phyloP scores from a whole-genome alignment of 192 early-diverging fungal species.

The Jimgerdemannia lactiflua region DNA sequence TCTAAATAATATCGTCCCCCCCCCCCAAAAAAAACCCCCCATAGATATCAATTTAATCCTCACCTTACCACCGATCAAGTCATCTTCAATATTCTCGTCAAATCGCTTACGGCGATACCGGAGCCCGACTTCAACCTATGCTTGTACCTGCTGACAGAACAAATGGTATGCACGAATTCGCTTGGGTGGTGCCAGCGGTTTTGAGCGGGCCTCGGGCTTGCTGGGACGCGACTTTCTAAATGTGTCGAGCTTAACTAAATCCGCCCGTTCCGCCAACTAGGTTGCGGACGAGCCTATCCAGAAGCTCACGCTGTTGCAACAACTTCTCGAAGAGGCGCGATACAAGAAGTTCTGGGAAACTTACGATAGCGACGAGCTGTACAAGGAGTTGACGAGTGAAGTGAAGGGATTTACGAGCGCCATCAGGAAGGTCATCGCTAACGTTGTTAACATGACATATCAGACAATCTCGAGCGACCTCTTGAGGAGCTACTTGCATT shows the following conservation, averaged over 20 bases:
- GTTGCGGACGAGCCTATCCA: constrained; percentile 43
- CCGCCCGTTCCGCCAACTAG: neutral
- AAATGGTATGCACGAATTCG: constrained; percentile 39
- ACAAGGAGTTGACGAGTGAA: constrained; percentile 54
- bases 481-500: constrained; percentile 64
- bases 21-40: neutral
- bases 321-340: constrained; percentile 72
- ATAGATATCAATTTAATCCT: constrained; percentile 90
- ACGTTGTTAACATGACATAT: constrained; percentile 74
- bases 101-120: constrained; percentile 79
- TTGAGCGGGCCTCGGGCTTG: too few relatives aligned
- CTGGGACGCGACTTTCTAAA: too few relatives aligned
- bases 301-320: constrained; percentile 69
- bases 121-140: constrained; percentile 91
- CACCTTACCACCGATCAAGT: constrained; percentile 66
- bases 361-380: constrained; percentile 51
- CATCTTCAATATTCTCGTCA: constrained; percentile 73
- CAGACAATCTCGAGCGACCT: constrained; percentile 67
- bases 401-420: constrained; percentile 70
- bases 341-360: constrained; percentile 74
- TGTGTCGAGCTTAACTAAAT: too few relatives aligned
- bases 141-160: constrained; percentile 81
- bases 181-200: too few relatives aligned
- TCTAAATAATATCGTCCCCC: neutral
- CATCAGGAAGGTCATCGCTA: constrained; percentile 73